Evolutionary conservation across 116 monocot genomes (phyloP).

Genomic region (Zostera marina): DNA sequence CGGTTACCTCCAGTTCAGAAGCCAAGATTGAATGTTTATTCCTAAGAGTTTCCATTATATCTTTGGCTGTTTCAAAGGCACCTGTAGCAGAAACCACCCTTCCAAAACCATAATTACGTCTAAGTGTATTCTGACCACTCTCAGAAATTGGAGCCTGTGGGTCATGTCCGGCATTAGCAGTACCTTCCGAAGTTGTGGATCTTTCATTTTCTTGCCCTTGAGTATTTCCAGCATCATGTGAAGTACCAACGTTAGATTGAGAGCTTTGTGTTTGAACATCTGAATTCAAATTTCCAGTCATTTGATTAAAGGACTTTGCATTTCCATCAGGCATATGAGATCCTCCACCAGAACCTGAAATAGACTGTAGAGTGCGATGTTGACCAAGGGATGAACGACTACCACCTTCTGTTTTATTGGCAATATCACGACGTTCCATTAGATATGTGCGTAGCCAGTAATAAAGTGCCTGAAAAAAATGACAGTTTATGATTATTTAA

Average conservation of each 20-base stretch:
- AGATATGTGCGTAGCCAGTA: constrained; percentile 97
- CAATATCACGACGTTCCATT: constrained; percentile 95
- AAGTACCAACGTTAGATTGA: constrained; percentile 20
- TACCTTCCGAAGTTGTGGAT: constrained; percentile 31
- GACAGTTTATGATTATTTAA: too few species aligned
- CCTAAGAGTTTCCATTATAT: constrained; percentile 96
- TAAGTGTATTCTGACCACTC: constrained; percentile 21
- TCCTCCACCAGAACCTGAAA: constrained; percentile 27
- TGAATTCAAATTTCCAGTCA: constrained; percentile 18
- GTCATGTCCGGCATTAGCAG: constrained; percentile 32
- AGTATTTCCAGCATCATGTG: constrained; percentile 57
- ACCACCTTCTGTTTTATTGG: constrained; percentile 74
- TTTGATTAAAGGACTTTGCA: constrained; percentile 31
- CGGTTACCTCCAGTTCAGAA: constrained; percentile 77
- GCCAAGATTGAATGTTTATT: constrained; percentile 90
- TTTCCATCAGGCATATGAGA: constrained; percentile 57
- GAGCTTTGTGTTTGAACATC: constrained; percentile 37
- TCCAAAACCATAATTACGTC: constrained; percentile 57
- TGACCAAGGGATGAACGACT: constrained; percentile 64
- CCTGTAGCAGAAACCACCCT: constrained; percentile 76
- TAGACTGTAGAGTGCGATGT: constrained; percentile 65
- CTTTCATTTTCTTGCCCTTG: constrained; percentile 72
- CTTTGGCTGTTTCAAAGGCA: constrained; percentile 98
- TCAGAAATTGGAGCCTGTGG: constrained; percentile 47
- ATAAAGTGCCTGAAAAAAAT: constrained; percentile 66